These are phyloP conservation scores for Paraphoma sp. DNA, from an alignment of 2,329 filamentous ascomycete genomes.

Conservation along the genomic window DNA sequence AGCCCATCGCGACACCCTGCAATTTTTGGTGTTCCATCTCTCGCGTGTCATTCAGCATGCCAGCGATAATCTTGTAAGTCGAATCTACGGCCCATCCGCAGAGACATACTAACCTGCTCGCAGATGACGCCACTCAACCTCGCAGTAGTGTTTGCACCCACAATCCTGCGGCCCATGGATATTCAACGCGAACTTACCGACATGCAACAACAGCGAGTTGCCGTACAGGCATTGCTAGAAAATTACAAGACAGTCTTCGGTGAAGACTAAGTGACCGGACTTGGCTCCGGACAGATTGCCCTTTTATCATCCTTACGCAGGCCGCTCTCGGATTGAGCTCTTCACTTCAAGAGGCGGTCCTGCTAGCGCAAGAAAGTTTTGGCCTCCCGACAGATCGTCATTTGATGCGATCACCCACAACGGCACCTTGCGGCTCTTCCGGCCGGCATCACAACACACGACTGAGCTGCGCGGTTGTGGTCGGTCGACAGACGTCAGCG, in stretches of 20 bases:
- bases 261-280: constrained; percentile 28
- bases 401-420: too few species aligned
- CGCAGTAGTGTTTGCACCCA: constrained; percentile 96
- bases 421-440: too few species aligned
- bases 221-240: constrained; percentile 92
- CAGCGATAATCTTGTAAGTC: constrained; percentile 78
- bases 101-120: constrained; percentile 15
- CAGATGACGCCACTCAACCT: constrained; percentile 96
- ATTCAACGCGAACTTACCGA: constrained; percentile 95
- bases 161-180: constrained; percentile 90
- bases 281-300: neutral
- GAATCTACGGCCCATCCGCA: neutral
- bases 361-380: too few species aligned
- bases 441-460: too few species aligned
- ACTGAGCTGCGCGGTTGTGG: too few species aligned
- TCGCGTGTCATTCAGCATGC: constrained; percentile 83
- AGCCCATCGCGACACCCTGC: constrained; percentile 85
- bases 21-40: constrained; percentile 94
- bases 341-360: too few species aligned
- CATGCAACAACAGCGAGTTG: constrained; percentile 90
- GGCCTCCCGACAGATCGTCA: too few species aligned
- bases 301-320: too few species aligned
- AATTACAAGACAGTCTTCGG: constrained; percentile 82
- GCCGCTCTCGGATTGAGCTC: too few species aligned
- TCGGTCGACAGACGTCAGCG: too few species aligned